Conservation (phyloP, 2,329 filamentous ascomycete species). For the Alternaria sp. region DNA sequence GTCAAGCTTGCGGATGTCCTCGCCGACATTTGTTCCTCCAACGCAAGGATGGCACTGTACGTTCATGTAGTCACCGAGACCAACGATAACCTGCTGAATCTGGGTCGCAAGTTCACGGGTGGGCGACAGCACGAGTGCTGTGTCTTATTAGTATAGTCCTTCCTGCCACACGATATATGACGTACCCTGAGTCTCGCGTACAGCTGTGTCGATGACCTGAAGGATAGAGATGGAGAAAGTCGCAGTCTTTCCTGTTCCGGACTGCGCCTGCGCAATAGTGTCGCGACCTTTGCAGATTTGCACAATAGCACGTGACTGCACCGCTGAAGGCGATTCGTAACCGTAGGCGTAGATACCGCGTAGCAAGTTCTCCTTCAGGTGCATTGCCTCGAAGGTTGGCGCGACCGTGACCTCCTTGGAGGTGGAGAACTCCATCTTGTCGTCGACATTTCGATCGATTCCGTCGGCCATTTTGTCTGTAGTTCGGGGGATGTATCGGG, state of each 20-base stretch:
- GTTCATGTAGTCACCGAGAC: slow-evolving; percentile 99
- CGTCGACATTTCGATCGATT: slow-evolving; percentile 91
- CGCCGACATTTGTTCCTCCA: slow-evolving; percentile 95
- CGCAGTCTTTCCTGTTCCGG: slow-evolving; percentile 94
- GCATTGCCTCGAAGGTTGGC: slow-evolving; percentile 79
- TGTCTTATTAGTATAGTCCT: slow-evolving; percentile 33
- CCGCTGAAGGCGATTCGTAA: slow-evolving; percentile 96
- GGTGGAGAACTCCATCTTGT: slow-evolving; percentile 97
- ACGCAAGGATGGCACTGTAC: slow-evolving; percentile 99
- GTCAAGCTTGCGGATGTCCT: slow-evolving; percentile 97
- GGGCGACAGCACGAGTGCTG: slow-evolving; percentile 89
- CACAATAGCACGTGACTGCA: slow-evolving; percentile 97
- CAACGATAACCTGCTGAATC: slow-evolving; percentile 98
- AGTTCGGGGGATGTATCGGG: background rate
- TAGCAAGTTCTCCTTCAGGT: slow-evolving; percentile 95
- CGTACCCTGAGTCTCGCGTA: slow-evolving; percentile 82
- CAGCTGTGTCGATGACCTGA: slow-evolving; percentile 92
- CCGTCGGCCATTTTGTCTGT: slow-evolving; percentile 81
- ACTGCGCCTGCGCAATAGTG: slow-evolving; percentile 97
- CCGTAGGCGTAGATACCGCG: slow-evolving; percentile 98
- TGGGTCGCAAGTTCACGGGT: slow-evolving; percentile 97
- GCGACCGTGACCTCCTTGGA: slow-evolving; percentile 97
- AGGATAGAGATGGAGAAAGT: slow-evolving; percentile 97
- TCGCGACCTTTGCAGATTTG: slow-evolving; percentile 99
- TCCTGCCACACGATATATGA: background rate